Conservation (phyloP, 257 asterid genomes). For the Fraxinus americana region DNA sequence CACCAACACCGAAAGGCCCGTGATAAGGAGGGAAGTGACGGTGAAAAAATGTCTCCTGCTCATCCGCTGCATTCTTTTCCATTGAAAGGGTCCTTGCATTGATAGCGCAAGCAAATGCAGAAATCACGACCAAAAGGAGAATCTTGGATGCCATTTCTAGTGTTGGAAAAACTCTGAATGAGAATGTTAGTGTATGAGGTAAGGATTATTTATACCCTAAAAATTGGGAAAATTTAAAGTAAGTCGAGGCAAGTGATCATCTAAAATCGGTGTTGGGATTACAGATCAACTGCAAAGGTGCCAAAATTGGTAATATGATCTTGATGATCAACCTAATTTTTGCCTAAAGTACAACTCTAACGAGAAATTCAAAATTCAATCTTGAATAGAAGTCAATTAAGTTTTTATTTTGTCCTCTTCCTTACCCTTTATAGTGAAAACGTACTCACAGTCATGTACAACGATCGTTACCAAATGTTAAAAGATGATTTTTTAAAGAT, state of each 20-base stretch:
- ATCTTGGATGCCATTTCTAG: slow-evolving; percentile 28
- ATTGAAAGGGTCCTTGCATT: slow-evolving; percentile 8
- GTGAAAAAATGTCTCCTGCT: slow-evolving; percentile 32
- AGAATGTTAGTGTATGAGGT: background rate
- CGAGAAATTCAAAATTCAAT: background rate
- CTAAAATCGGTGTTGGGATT: slow-evolving; percentile 11
- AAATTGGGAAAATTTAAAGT: background rate
- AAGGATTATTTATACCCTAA: slow-evolving; percentile 17
- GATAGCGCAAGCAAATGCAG: slow-evolving; percentile 15
- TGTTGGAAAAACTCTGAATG: slow-evolving; percentile 2
- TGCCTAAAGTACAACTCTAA: background rate
- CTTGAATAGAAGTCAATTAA: background rate
- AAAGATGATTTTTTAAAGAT: too few species aligned
- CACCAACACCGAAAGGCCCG: slow-evolving; percentile 15
- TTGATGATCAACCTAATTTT: slow-evolving; percentile 34
- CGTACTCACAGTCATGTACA: too few species aligned
- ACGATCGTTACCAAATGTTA: too few species aligned
- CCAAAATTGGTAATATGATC: background rate
- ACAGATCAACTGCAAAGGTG: background rate
- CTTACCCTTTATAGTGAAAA: background rate
- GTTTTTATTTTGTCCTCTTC: background rate
- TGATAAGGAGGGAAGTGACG: slow-evolving; percentile 28
- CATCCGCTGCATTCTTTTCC: slow-evolving; percentile 12
- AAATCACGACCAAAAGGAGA: slow-evolving; percentile 13
- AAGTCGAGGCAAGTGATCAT: background rate